These are phyloP conservation scores for Gynostemma pentaphyllum DNA, from an alignment of 306 rosid species.

Conservation along the genomic window DNA sequence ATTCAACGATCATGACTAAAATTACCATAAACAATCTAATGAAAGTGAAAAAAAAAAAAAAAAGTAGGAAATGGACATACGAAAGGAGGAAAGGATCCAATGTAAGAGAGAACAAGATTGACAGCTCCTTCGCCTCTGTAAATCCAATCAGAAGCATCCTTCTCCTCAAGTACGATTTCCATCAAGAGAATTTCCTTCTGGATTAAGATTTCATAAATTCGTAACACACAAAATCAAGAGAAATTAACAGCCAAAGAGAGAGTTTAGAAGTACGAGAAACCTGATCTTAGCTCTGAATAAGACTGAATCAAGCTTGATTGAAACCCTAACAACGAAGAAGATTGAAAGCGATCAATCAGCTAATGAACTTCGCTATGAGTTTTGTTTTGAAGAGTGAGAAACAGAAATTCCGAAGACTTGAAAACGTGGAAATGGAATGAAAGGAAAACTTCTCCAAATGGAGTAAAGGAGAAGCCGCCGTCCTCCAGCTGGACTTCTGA, in stretches of 20 bases:
- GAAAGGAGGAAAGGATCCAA: constrained; percentile 51
- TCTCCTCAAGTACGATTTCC: constrained; percentile 35
- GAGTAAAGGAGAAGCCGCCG: too few relatives aligned
- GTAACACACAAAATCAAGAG: background rate
- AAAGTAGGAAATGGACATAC: constrained; percentile 18
- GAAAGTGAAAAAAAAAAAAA: background rate
- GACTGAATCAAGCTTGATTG: background rate
- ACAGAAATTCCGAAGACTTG: too few relatives aligned
- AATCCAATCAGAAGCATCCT: constrained; percentile 60
- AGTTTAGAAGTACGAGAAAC: background rate
- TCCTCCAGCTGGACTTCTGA: too few relatives aligned
- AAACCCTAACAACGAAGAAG: constrained; percentile 9
- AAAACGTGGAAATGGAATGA: too few relatives aligned
- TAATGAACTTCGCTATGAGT: background rate
- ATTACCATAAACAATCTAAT: background rate
- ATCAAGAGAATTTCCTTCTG: constrained; percentile 9
- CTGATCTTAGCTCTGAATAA: background rate
- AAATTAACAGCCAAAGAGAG: background rate
- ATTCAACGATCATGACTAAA: background rate
- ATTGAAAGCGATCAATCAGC: background rate
- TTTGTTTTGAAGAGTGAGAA: too few relatives aligned
- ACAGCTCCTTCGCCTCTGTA: constrained; percentile 97
- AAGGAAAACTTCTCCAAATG: too few relatives aligned
- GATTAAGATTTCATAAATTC: constrained; percentile 14
- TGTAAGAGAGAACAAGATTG: constrained; percentile 67